Evolutionary conservation across 495 filamentous ascomycete genomes (phyloP).

Genomic region (Penicillium longicatenatum): DNA sequence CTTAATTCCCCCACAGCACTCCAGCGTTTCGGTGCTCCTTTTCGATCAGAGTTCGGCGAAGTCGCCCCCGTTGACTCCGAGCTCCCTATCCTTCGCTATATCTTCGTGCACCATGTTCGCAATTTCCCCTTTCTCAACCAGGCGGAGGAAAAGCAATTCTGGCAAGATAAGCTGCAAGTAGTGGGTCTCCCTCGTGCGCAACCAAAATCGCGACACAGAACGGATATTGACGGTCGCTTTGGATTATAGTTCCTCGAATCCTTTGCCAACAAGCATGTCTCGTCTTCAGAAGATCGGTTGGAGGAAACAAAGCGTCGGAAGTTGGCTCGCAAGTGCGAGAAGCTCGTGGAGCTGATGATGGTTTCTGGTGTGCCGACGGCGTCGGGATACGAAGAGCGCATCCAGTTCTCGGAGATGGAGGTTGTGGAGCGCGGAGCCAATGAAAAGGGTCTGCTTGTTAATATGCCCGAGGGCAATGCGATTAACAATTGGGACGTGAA

Average conservation of each 20-base stretch:
- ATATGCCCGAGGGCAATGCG: constrained; percentile 84
- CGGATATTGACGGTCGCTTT: constrained; percentile 4
- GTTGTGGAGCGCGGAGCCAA: constrained; percentile 92
- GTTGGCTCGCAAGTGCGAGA: constrained; percentile 87
- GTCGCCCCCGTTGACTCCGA: constrained; percentile 93
- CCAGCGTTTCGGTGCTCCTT: constrained; percentile 92
- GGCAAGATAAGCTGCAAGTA: constrained; percentile 97
- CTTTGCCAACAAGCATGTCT: constrained; percentile 97
- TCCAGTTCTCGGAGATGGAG: constrained; percentile 94
- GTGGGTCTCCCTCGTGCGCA: constrained; percentile 52
- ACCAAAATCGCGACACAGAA: not conserved
- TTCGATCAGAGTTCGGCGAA: constrained; percentile 88
- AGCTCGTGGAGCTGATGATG: constrained; percentile 98
- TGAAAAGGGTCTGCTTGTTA: constrained; percentile 80
- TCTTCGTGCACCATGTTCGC: constrained; percentile 96
- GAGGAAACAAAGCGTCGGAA: constrained; percentile 96
- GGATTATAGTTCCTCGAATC: constrained; percentile 82
- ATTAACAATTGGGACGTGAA: constrained; percentile 98
- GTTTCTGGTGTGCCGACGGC: constrained; percentile 94
- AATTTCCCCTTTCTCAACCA: constrained; percentile 97
- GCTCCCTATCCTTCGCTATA: constrained; percentile 89
- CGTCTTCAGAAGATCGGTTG: constrained; percentile 90
- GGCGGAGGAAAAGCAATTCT: constrained; percentile 97
- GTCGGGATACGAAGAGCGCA: constrained; percentile 95
- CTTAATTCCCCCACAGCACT: constrained; percentile 92